Percentiles rank a stretch among this genome's conserved stretches.
Conservation (phyloP, 148 eudicot species). For the Polygonum aviculare region DNA sequence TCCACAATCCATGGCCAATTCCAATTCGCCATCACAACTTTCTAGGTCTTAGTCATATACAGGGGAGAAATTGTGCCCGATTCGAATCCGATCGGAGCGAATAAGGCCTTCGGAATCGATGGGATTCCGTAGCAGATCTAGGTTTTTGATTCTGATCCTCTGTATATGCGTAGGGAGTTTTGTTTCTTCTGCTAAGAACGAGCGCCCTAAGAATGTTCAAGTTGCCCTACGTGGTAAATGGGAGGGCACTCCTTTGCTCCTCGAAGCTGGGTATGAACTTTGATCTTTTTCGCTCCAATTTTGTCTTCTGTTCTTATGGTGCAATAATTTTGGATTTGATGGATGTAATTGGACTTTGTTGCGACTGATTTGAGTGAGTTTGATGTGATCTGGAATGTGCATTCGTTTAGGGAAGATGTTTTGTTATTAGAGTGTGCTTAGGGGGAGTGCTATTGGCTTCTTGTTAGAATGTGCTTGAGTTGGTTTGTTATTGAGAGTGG, state of each 20-base stretch:
- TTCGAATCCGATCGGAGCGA: not conserved
- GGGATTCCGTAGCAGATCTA: constrained; percentile 42
- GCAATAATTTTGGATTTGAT: not conserved
- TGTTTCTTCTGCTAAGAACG: constrained; percentile 36
- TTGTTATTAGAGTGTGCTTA: not conserved
- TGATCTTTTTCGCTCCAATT: not conserved
- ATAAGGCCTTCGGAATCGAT: constrained; percentile 14
- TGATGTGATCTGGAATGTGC: not conserved
- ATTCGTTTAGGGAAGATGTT: not conserved
- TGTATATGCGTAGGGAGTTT: constrained; percentile 24
- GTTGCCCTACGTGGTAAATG: constrained; percentile 86
- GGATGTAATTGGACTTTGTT: not conserved
- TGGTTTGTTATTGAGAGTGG: not conserved
- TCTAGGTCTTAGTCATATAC: not conserved
- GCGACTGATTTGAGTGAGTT: not conserved
- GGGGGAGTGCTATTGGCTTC: not conserved
- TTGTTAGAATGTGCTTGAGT: no score
- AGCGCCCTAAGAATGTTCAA: constrained; percentile 78
- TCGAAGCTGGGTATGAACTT: constrained; percentile 78
- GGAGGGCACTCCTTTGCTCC: constrained; percentile 75
- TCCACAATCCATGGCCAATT: constrained; percentile 3
- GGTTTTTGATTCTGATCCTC: constrained; percentile 25
- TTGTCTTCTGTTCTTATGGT: not conserved
- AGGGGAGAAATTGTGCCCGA: not conserved
- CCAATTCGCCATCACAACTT: not conserved